Evolutionary conservation across 1,284 basidiomycete species (phyloP), one percentile per base, ranked within the genome.

Genomic region (Coniophora puteana): DNA sequence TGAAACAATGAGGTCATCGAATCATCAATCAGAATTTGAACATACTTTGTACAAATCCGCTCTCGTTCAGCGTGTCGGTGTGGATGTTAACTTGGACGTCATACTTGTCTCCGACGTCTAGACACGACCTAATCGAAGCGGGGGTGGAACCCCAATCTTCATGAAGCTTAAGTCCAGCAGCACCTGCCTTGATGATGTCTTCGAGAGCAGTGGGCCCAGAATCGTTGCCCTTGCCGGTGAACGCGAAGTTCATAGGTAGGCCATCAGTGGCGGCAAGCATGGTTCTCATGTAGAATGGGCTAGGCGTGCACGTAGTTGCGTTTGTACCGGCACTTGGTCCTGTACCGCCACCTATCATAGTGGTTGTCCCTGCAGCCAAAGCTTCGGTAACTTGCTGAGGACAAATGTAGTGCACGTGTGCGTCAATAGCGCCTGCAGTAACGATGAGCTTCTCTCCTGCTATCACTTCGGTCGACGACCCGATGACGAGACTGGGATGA

Each of bases 71-170:
- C 1, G 95, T 99, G 62, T 99, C 95, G 1, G 93, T 96, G 60
- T 99, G 96, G 41, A 99, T 97, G 60, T 95, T 96, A 45, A 86
- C 85, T 73, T 97, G 94, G 6, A 99, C 90, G 58, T 99, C 96
- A 60, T 90, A 94, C 53, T 92, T 78, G 57, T 99, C 93, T 2
- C 76, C 94, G 13, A 97, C 77, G 43, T 82, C 79, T 47, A 99
- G 70, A 47, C 83, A 86, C 36, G 77, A 84, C 51, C 76, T 72
- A 53, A 99, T 98, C 1, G 79, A 80, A 12, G 81, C 83, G 0
- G 95, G 95, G 2, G 94, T 97, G 16, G 83, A 78, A 4, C 96
- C 96, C 96, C 96, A 99, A 63, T 99, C 96, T 61, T 99, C 96
- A 57, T 99, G 96, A 43, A 99, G 66, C 68, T 99, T 99, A 51